Percentiles rank a stretch among this genome's conserved stretches.
phyloP scores from a whole-genome alignment of 1,284 basidiomycete genomes.

The Xerocomus minutiporus region DNA sequence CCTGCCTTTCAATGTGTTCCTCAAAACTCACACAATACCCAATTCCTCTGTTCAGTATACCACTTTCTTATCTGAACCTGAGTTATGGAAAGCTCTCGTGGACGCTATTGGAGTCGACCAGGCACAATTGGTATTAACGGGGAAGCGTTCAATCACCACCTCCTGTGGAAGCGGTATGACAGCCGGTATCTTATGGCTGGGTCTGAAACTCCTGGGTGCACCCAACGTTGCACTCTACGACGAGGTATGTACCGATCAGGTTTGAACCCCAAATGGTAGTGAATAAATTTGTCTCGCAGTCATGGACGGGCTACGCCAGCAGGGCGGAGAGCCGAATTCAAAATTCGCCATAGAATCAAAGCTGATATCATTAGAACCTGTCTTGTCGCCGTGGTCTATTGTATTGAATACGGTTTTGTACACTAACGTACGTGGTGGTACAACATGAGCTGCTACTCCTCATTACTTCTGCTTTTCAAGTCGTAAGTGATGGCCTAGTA shows the following conservation, averaged over 20 bases:
- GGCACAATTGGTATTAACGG: constrained; percentile 53
- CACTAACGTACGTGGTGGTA: constrained; percentile 29
- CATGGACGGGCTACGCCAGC: constrained; percentile 80
- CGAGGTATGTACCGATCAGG: constrained; percentile 52
- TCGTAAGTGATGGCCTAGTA: constrained; percentile 16
- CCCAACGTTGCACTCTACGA: constrained; percentile 71
- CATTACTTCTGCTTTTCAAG: constrained; percentile 13
- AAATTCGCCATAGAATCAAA: constrained; percentile 33
- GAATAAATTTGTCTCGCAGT: constrained; percentile 42
- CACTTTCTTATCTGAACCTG: constrained; percentile 52
- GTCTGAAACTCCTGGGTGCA: constrained; percentile 65
- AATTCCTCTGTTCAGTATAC: constrained; percentile 52
- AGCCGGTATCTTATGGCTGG: constrained; percentile 89
- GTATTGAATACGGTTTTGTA: constrained; percentile 14
- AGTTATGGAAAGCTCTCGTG: constrained; percentile 59
- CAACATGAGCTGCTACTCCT: constrained; percentile 27
- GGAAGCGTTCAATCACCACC: constrained; percentile 58
- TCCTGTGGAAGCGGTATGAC: constrained; percentile 97
- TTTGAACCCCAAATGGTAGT: constrained; percentile 8
- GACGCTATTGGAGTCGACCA: constrained; percentile 55
- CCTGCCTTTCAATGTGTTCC: constrained; percentile 79
- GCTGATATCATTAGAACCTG: constrained; percentile 6
- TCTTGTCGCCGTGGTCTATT: constrained; percentile 9
- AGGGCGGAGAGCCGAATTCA: constrained; percentile 60
- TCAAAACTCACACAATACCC: constrained; percentile 49